Base-by-base conservation (phyloP, 306 rosid genomes). In the Acacia melanoxylon region DNA sequence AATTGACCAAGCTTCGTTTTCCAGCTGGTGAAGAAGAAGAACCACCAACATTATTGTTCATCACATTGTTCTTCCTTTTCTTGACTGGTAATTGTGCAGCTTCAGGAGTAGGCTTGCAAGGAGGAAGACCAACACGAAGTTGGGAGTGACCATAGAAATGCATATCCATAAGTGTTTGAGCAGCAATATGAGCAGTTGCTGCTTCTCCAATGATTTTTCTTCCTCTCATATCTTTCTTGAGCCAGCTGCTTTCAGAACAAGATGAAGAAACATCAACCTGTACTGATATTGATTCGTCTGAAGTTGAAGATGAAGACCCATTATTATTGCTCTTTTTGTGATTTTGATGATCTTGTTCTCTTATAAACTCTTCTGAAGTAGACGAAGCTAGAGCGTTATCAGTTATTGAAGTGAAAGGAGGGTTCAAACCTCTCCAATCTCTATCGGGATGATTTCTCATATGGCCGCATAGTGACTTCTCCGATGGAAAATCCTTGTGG, bases 381-480 rank as follows among this genome's bases (percentile, higher is more conserved):
- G 35, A 31, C 2, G 35, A 4, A 10, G 27, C 5, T 13, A 27
- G 37, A 62, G 6, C 19, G 68, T 62, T 11, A 12, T 25, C 8
- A 25, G 2, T 10, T 31, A 3, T 10, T 4, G 3, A 8, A 66
- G 22, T 6, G 8, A 76, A 54, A 45, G 88, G 90, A 19, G 75
- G 88, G 24, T 44, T 44, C 75, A 87, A 49, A 29, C 88, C 92
- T 80, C 77, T 83, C 89, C 87, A 76, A 0, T 44, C 8, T 2
- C 88, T 72, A 4, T 41, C 71, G 10, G 78, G 52, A 27, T 84
- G 84, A 8, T 54, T 59, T 31, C 78, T 80, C 87, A 84, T 80
- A n/a, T 84, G 87, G 0, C 84, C 81, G 5, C 13, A 68, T 3
- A 79, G 49, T 5, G 87, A 68, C n/a, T 84, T 79, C 16, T 33